Evolutionary conservation across 257 asterid genomes (phyloP), one percentile per base, ranked within the genome.

Genomic region (Salvia splendens): DNA sequence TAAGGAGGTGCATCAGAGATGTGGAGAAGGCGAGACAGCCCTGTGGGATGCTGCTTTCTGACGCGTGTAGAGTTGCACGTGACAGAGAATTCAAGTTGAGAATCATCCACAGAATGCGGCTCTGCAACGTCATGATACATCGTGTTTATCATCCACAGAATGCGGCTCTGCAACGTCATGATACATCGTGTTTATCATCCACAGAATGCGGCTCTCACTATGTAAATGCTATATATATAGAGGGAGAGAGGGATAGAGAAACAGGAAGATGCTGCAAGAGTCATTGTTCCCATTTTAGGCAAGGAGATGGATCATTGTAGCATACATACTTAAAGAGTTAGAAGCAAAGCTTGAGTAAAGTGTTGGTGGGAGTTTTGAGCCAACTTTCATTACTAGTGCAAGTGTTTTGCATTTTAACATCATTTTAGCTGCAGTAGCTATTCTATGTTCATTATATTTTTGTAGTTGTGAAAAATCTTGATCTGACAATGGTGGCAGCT

Each of bases 11-110:
- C 96, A 89, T 71, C 82, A 75, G 24, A 78, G 95, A 33, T 89
- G 96, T 68, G 96, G 96, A 45, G 96, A 89, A 84, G 93, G 91
- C 28, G 84, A 84, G 65, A 77, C 70, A 46, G 82, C 82, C 60
- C 58, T 89, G 4, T 85, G 89, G 95, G 68, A 64, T 47, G 79
- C 88, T 5, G 74, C 10, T 36, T 81, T 78, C 66, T 83, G 71
- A 86, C 49, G 59, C 50, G 59, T 40, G 53, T 16, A 33, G 28
- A 48, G 54, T 14, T 15, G 55, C 32, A 50, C 30, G 55, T 16
- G 55, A 50, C 32, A 16, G 67, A 71, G 59, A 70, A 64, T 65
- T 5, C 42, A 33, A 71, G 78, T 80, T 17, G 67, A 73, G 58
- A 70, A 64, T 65, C 84, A 78, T 47, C 57, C 77, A 12, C 71